phyloP scores from a whole-genome alignment of 2,329 filamentous ascomycete genomes.

The Paraphoma chrysanthemicola region DNA sequence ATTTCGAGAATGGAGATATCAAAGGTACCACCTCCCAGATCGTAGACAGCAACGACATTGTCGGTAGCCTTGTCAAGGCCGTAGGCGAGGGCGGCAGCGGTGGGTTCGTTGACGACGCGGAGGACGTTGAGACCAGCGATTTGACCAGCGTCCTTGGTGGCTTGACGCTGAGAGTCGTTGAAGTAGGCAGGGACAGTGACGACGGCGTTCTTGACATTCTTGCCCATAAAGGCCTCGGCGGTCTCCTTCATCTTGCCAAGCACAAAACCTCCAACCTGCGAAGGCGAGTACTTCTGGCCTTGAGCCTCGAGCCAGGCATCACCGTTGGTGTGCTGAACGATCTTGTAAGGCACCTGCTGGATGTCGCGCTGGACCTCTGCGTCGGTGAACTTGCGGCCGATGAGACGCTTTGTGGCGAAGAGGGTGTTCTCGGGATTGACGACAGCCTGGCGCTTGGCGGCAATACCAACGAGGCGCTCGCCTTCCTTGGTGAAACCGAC shows the following conservation, averaged over 20 bases:
- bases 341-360: slow-evolving; percentile 98
- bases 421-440: slow-evolving; percentile 99
- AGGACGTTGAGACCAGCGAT: slow-evolving; percentile 96
- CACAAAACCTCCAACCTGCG: slow-evolving; percentile 96
- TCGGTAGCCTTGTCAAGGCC: slow-evolving; percentile 95
- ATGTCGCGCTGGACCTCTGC: slow-evolving; percentile 94
- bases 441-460: slow-evolving; percentile 96
- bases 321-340: slow-evolving; percentile 94
- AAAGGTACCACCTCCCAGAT: slow-evolving; percentile 98
- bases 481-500: slow-evolving; percentile 95
- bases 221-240: slow-evolving; percentile 89
- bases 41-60: slow-evolving; percentile 91
- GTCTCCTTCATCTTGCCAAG: slow-evolving; percentile 99
- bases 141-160: slow-evolving; percentile 97
- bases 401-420: slow-evolving; percentile 98
- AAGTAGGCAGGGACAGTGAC: slow-evolving; percentile 98
- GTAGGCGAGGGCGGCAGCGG: slow-evolving; percentile 92
- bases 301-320: slow-evolving; percentile 96
- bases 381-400: slow-evolving; percentile 96
- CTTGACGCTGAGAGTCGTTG: slow-evolving; percentile 97
- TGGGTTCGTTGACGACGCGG: slow-evolving; percentile 97
- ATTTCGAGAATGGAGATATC: slow-evolving; percentile 99
- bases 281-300: slow-evolving; percentile 94
- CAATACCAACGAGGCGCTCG: slow-evolving; percentile 94
- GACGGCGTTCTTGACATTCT: slow-evolving; percentile 91